Conservation (phyloP, 2,329 filamentous ascomycete species). For the Pestalotiopsis sp. region DNA sequence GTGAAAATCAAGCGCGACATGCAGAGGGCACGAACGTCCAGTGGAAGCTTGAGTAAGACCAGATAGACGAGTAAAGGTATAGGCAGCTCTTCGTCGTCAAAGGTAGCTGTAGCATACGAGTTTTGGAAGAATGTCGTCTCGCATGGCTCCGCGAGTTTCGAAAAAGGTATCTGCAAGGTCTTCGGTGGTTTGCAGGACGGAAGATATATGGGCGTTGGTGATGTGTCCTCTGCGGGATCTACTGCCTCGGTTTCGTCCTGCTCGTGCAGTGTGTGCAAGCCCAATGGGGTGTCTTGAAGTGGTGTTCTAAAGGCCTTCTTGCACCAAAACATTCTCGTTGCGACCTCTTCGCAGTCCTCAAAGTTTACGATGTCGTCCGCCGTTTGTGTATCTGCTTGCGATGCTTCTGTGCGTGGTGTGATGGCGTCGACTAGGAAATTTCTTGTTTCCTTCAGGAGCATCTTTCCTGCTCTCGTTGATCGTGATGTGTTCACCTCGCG, state of each 20-base stretch:
- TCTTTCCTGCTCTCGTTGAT: conserved; percentile 74
- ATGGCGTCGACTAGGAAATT: conserved; percentile 57
- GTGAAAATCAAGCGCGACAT: conserved; percentile 89
- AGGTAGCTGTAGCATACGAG: conserved; percentile 51
- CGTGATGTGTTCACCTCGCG: conserved; percentile 74
- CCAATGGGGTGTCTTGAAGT: conserved; percentile 31
- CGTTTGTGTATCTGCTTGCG: conserved; percentile 25
- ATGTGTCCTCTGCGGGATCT: conserved; percentile 33
- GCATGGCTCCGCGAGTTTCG: conserved; percentile 71
- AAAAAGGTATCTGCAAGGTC: conserved; percentile 68
- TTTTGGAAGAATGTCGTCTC: conserved; percentile 75
- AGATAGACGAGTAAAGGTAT: conserved; percentile 77
- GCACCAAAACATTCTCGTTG: conserved; percentile 80
- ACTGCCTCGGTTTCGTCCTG: conserved; percentile 48
- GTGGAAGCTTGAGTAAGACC: conserved; percentile 72
- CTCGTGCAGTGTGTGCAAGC: conserved; percentile 56
- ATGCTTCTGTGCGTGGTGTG: conserved; percentile 26
- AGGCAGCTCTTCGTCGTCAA: conserved; percentile 87
- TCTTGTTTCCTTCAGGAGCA: conserved; percentile 71
- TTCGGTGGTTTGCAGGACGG: conserved; percentile 51
- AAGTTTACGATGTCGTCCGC: conserved; percentile 59
- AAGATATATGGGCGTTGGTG: conserved; percentile 46
- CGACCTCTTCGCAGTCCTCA: conserved; percentile 79
- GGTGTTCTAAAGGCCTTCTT: conserved; percentile 40
- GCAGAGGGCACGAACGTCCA: conserved; percentile 82